Evolutionary conservation across 2,329 filamentous ascomycete species (phyloP).

Genomic region (Pseudopithomyces maydicus): DNA sequence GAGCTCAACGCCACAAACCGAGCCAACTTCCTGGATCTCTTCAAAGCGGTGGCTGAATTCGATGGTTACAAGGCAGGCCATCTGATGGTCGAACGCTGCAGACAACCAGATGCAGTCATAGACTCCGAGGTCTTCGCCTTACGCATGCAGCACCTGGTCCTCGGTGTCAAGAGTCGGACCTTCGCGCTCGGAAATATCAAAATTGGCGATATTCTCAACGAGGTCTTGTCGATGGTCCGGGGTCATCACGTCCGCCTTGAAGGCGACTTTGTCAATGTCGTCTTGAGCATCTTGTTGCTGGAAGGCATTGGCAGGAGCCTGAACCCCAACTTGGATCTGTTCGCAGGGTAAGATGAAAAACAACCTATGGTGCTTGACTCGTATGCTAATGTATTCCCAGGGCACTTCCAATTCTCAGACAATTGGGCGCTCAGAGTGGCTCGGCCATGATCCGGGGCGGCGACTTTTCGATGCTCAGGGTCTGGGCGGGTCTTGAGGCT

Average conservation of each 20-base stretch:
- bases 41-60: conserved; percentile 94
- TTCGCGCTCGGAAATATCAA: conserved; percentile 92
- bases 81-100: conserved; percentile 93
- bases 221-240: conserved; percentile 90
- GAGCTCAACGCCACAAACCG: conserved; percentile 88
- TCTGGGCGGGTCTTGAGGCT: conserved; percentile 91
- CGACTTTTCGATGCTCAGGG: conserved; percentile 73
- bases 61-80: conserved; percentile 94
- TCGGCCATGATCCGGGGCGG: conserved; percentile 56
- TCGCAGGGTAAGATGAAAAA: conserved; percentile 64
- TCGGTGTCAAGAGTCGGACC: conserved; percentile 87
- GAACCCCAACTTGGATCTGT: conserved; percentile 84
- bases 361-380: background rate
- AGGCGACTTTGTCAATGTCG: conserved; percentile 97
- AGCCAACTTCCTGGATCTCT: conserved; percentile 90
- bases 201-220: conserved; percentile 91
- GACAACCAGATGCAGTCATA: conserved; percentile 87
- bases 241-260: conserved; percentile 91
- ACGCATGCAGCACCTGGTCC: conserved; percentile 94
- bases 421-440: conserved; percentile 80
- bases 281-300: conserved; percentile 89
- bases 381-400: conserved; percentile 51
- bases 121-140: conserved; percentile 90
- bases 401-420: conserved; percentile 85
- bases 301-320: conserved; percentile 91